Conservation (phyloP, 176 grass and related monocot species). For the Hsuehochloa calcarea region DNA sequence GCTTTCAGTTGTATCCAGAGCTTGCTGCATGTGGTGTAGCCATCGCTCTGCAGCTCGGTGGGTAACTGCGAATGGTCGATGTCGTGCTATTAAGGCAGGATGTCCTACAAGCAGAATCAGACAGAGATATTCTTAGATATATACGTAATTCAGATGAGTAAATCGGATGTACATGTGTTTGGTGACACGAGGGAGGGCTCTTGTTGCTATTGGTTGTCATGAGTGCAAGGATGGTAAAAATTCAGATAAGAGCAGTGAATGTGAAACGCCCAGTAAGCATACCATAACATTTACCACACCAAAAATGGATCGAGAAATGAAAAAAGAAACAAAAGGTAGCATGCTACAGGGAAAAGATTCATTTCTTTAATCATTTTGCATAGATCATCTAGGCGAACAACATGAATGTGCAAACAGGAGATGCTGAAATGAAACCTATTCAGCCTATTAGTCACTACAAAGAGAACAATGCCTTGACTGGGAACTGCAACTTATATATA, state of each 20-base stretch:
- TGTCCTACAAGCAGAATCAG: conserved; percentile 54
- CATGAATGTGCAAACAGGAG: background rate
- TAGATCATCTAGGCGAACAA: background rate
- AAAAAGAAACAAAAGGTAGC: background rate
- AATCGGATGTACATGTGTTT: background rate
- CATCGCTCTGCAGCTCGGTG: conserved; percentile 89
- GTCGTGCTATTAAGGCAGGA: conserved; percentile 83
- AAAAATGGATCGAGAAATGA: background rate
- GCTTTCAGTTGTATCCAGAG: conserved; percentile 58
- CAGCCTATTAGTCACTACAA: background rate
- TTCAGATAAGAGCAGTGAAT: background rate
- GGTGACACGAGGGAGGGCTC: background rate
- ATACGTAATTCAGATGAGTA: background rate
- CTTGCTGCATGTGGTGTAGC: conserved; percentile 92
- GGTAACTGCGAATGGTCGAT: conserved; percentile 74
- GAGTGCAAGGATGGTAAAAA: background rate
- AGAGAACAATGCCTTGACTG: background rate
- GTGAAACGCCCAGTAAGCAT: background rate
- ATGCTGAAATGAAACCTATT: background rate
- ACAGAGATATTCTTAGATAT: background rate
- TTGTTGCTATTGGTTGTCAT: background rate
- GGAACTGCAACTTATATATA: background rate
- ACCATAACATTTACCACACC: background rate
- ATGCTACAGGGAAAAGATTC: background rate
- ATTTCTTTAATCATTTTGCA: background rate